Evolutionary conservation across 2,329 filamentous ascomycete species (phyloP), one percentile per base, ranked within the genome.

Genomic region (Aureobasidium leucospermi): DNA sequence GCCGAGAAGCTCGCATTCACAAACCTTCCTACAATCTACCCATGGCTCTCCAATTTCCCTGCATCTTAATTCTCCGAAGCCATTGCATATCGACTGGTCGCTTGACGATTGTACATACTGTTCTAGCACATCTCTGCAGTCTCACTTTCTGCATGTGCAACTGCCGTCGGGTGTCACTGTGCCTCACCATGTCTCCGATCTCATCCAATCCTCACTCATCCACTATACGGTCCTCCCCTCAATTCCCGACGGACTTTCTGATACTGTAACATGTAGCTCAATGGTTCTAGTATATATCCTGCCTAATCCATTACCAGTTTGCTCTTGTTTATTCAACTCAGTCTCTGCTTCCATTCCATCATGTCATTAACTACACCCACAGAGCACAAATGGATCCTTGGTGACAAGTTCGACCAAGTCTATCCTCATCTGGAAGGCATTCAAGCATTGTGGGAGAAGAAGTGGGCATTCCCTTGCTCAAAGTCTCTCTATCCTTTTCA

Each of bases 361-460:
- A 60, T 60, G 58, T 55, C 58, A 11, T 42, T 60, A n/a, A 48
- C 59, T 23, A 43, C 59, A 36, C 59, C 59, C 23, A 51, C 59
- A 34, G 19, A 55, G 28, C 51, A 61, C 52, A 57, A 61, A 36
- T 73, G 71, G 71, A 70, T 72, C 34, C 71, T 79, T 39, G 78
- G 77, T 62, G 74, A 78, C 58, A 76, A 75, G 56, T 78, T 80
- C 65, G 68, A 78, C 59, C 73, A 75, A 34, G 69, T 75, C 47
- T 76, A 78, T 47, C 78, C 83, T 19, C 84, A 86, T 67, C 81
- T 85, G 64, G 75, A 78, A 36, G 81, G 80, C 28, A 84, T 86
- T 64, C 76, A 81, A 67, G 79, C 79, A 9, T 74, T 88, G 34
- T 73, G 71, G 71, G 65, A 66, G 55, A 70, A 68, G 60, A 74